phyloP scores from a whole-genome alignment of 2,329 filamentous ascomycete species.

The Exophiala viscosa region DNA sequence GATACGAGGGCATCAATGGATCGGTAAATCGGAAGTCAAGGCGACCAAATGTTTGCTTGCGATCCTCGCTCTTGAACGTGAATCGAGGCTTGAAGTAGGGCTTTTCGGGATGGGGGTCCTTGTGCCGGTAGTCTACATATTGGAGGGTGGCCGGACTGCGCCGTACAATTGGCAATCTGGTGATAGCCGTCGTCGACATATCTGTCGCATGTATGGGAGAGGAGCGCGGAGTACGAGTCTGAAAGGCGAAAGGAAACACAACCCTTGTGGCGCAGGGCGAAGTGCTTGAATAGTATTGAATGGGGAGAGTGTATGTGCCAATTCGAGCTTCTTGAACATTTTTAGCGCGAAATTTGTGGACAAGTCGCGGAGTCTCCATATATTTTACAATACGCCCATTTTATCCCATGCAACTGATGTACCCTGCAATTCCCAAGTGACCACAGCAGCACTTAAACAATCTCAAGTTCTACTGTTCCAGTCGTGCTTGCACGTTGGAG shows the following conservation, averaged over 20 bases:
- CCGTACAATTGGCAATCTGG: slow-evolving; percentile 21
- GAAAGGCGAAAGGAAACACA: background rate
- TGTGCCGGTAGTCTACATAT: slow-evolving; percentile 20
- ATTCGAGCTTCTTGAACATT: slow-evolving; percentile 8
- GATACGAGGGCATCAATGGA: slow-evolving; percentile 43
- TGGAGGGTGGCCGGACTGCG: slow-evolving; percentile 25
- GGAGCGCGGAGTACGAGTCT: background rate
- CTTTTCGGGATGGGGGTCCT: slow-evolving; percentile 5
- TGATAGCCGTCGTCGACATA: slow-evolving; percentile 10
- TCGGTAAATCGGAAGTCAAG: slow-evolving; percentile 21
- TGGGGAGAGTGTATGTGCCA: background rate
- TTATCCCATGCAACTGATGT: background rate
- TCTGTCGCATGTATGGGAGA: background rate
- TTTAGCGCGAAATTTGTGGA: slow-evolving; percentile 10
- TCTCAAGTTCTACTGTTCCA: background rate
- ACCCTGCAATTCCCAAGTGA: background rate
- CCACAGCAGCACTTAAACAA: background rate
- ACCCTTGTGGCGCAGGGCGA: background rate
- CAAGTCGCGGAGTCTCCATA: background rate
- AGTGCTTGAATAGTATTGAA: background rate
- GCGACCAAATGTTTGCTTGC: slow-evolving; percentile 19
- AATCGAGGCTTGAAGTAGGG: slow-evolving; percentile 23
- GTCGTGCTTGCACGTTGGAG: slow-evolving; percentile 2
- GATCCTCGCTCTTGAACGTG: slow-evolving; percentile 24
- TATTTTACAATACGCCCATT: background rate